phyloP scores from a whole-genome alignment of 1,284 basidiomycete genomes.

The Cryptococcus sp. region DNA sequence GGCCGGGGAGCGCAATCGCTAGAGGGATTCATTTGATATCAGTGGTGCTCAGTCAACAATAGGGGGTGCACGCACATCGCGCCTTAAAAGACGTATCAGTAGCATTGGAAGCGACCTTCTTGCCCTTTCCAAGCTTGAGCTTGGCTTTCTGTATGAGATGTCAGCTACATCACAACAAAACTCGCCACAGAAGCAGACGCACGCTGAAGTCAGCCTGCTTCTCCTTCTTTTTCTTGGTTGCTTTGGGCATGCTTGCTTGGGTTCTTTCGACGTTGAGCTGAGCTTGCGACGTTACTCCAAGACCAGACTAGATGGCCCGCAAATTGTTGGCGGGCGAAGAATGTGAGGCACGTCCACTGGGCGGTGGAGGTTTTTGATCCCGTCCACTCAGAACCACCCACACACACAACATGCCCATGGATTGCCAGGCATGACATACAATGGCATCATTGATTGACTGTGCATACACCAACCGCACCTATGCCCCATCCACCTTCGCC shows the following conservation, averaged over 20 bases:
- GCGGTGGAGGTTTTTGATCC: not conserved
- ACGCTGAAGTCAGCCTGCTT: conserved; percentile 86
- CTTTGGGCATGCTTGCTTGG: conserved; percentile 67
- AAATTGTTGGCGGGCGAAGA: not conserved
- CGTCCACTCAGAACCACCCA: too few species aligned
- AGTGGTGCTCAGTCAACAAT: not conserved
- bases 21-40: conserved; percentile 5
- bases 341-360: not conserved
- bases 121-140: conserved; percentile 93
- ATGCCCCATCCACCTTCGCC: conserved; percentile 64
- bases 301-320: not conserved
- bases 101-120: conserved; percentile 74
- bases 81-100: conserved; percentile 96
- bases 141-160: conserved; percentile 73
- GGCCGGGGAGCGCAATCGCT: conserved; percentile 87
- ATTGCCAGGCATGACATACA: too few species aligned
- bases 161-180: too few species aligned
- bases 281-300: not conserved
- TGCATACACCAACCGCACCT: not conserved
- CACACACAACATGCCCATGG: too few species aligned
- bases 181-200: conserved; percentile 18
- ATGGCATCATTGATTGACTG: too few species aligned
- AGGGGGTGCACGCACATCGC: conserved; percentile 59
- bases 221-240: conserved; percentile 76
- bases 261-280: too few species aligned